phyloP scores from a whole-genome alignment of 2,329 filamentous ascomycete genomes.

The Fusarium sp. region DNA sequence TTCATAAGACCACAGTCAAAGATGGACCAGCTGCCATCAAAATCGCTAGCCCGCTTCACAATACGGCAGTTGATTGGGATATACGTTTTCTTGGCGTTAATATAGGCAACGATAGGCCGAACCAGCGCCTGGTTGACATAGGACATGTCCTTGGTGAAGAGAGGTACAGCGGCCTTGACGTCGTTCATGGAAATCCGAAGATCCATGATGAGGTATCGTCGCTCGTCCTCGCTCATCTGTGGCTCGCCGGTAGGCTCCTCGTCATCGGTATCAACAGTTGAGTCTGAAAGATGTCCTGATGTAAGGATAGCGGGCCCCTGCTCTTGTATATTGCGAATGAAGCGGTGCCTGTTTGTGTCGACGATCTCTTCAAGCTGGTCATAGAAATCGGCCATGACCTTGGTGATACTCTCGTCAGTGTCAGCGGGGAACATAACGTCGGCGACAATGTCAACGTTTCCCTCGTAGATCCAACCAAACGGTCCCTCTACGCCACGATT shows the following conservation, averaged over 20 bases:
- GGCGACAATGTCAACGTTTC: conserved; percentile 94
- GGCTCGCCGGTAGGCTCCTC: conserved; percentile 13
- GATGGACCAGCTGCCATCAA: conserved; percentile 94
- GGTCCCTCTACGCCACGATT: conserved; percentile 93
- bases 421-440: conserved; percentile 96
- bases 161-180: conserved; percentile 88
- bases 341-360: conserved; percentile 76
- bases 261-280: conserved; percentile 32
- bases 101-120: conserved; percentile 96
- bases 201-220: conserved; percentile 91
- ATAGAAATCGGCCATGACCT: conserved; percentile 97
- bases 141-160: conserved; percentile 91
- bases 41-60: conserved; percentile 88
- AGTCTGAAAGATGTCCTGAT: conserved; percentile 51
- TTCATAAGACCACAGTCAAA: conserved; percentile 96
- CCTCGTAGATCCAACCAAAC: conserved; percentile 98
- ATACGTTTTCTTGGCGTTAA: conserved; percentile 94
- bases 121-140: conserved; percentile 97
- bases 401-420: conserved; percentile 86
- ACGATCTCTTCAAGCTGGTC: conserved; percentile 95
- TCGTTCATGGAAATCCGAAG: conserved; percentile 95
- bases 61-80: conserved; percentile 96
- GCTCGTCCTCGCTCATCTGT: conserved; percentile 64
- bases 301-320: conserved; percentile 44
- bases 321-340: conserved; percentile 63